Evolutionary conservation across 176 grass and related monocot species (phyloP), one percentile per base, ranked within the genome.

Genomic region (Lolium rigidum): DNA sequence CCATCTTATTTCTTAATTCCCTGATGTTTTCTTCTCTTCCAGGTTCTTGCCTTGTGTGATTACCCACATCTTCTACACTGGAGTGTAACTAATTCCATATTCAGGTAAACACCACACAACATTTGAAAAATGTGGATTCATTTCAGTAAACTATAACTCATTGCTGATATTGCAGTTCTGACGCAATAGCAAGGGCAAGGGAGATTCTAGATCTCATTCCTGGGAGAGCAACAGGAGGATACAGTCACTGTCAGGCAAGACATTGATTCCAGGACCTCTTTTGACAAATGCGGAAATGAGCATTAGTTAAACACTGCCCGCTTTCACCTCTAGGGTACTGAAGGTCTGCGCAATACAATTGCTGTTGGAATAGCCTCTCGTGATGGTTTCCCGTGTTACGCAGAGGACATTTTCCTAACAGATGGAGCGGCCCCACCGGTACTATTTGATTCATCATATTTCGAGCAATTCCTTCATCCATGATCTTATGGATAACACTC

Each of bases 1-100:
- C 6, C 17, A 17, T 51, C 71, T 55, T 47, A 63, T 69, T 55
- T 81, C 41, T 31, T 78, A 47, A 70, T 20, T 56, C 9, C 75
- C 54, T 80, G 20, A 82, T 63, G 28, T n/a, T 9, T 65, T 39
- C 52, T 81, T 24, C 26, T 86, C 49, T 85, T 86, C 72, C 58
- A 92, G 95, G 95, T 97, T 85, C 86, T 94, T 91, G 90, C 90
- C 6, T 72, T 94, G 52, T 97, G 92, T 78, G 81, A 97, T 66
- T 87, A 94, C 82, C 95, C 92, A 56, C 41, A 83, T 47, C 86
- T 97, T 83, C 65, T 97, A 57, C 73, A 91, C 38, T 83, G 83
- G 77, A 81, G 12, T 2, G 56, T 81, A 87, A 81, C 78, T 35
- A 83, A 66, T 83, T 86, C 78, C 57, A 87, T 89, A 28, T 97